Evolutionary conservation across 2,329 filamentous ascomycete species (phyloP).

Genomic region (Lasiodiplodia hormozganensis): DNA sequence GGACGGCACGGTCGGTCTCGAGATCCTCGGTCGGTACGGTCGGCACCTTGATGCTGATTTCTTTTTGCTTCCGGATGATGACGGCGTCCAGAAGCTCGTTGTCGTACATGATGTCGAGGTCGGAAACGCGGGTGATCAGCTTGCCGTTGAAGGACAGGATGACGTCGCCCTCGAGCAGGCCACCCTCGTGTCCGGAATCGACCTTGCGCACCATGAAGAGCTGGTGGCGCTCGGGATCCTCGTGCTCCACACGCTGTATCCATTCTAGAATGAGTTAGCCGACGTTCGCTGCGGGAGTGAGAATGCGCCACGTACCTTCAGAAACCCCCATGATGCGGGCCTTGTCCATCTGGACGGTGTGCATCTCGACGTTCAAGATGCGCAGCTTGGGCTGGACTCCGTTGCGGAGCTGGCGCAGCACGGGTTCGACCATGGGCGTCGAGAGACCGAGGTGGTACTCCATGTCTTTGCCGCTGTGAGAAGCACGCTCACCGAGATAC

Average conservation of each 20-base stretch:
- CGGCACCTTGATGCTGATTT: constrained; percentile 77
- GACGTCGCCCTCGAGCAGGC: constrained; percentile 88
- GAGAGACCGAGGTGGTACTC: constrained; percentile 95
- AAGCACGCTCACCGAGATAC: constrained; percentile 88
- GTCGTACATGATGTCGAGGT: constrained; percentile 96
- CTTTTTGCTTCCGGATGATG: constrained; percentile 83
- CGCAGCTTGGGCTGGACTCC: constrained; percentile 81
- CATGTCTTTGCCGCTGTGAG: constrained; percentile 82
- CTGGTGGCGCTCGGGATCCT: constrained; percentile 92
- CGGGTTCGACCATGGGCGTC: constrained; percentile 84
- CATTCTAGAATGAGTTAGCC: constrained; percentile 62
- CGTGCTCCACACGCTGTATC: constrained; percentile 87
- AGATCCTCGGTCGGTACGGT: constrained; percentile 89
- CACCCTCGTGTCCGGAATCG: constrained; percentile 66
- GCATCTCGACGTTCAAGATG: constrained; percentile 92
- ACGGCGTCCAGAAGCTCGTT: constrained; percentile 82
- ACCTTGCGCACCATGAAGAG: constrained; percentile 98
- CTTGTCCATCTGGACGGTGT: constrained; percentile 95
- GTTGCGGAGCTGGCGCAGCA: constrained; percentile 84
- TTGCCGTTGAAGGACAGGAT: constrained; percentile 89
- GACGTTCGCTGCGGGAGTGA: background rate
- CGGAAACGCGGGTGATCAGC: constrained; percentile 89
- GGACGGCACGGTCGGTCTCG: constrained; percentile 89
- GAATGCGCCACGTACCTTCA: constrained; percentile 56
- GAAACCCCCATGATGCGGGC: constrained; percentile 96